These are phyloP conservation scores for Tilletia horrida DNA, from an alignment of 1,284 basidiomycete species.

Conservation along the genomic window DNA sequence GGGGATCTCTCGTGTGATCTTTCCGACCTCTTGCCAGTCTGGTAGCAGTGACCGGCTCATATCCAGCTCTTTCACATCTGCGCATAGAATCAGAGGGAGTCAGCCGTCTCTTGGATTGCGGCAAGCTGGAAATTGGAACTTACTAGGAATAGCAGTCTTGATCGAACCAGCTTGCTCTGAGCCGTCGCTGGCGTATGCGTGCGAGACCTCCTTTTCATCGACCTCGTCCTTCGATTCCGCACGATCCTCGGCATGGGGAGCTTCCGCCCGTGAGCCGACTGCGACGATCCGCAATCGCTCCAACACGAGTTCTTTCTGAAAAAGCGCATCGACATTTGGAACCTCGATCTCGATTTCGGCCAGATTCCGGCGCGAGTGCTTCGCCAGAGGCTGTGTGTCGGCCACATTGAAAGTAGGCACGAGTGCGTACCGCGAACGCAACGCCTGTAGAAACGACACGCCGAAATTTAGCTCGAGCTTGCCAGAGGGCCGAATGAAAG, in stretches of 20 bases:
- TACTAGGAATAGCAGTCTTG: conserved; percentile 67
- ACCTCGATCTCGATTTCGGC: conserved; percentile 75
- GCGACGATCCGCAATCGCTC: conserved; percentile 72
- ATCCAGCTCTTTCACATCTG: conserved; percentile 76
- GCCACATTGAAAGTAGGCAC: not conserved
- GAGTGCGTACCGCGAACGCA: conserved; percentile 56
- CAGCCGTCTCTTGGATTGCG: not conserved
- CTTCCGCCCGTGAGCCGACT: conserved; percentile 57
- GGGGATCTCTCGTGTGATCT: conserved; percentile 67
- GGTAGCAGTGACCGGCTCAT: conserved; percentile 74
- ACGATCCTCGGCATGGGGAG: not conserved
- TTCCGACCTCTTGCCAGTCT: conserved; percentile 68
- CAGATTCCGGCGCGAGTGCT: conserved; percentile 44
- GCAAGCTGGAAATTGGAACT: conserved; percentile 47
- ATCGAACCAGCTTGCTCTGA: conserved; percentile 64
- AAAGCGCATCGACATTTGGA: conserved; percentile 74
- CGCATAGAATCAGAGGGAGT: too few relatives aligned
- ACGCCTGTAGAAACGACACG: conserved; percentile 69
- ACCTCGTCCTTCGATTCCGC: conserved; percentile 13
- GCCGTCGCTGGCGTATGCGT: conserved; percentile 58
- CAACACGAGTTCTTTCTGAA: conserved; percentile 67
- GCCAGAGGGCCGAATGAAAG: conserved; percentile 39
- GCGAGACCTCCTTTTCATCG: conserved; percentile 57
- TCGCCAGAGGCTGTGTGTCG: conserved; percentile 60
- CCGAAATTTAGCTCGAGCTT: conserved; percentile 60